phyloP scores from a whole-genome alignment of 179 eudicot genomes.

The Spergularia azorica region DNA sequence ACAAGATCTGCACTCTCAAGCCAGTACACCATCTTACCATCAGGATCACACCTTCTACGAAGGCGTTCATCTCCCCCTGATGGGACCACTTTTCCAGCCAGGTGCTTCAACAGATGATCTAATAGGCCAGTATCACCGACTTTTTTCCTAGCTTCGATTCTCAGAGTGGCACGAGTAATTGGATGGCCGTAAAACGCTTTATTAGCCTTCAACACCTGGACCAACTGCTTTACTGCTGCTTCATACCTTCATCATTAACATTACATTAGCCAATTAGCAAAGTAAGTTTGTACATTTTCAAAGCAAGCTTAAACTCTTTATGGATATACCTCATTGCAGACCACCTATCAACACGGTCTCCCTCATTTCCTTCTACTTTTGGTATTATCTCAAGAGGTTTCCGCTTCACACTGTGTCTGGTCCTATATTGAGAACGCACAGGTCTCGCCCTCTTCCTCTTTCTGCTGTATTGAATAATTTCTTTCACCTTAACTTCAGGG shows the following conservation, averaged over 20 bases:
- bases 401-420: constrained; percentile 4
- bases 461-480: constrained; percentile 33
- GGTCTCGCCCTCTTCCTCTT: constrained; percentile 36
- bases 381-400: constrained; percentile 22
- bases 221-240: constrained; percentile 51
- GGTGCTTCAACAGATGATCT: constrained; percentile 89
- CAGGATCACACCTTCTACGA: constrained; percentile 68
- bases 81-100: constrained; percentile 71
- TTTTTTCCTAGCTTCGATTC: constrained; percentile 70
- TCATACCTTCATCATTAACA: constrained; percentile 57
- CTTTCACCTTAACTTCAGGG: constrained; percentile 21
- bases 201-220: constrained; percentile 64
- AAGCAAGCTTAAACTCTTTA: background rate
- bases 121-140: constrained; percentile 94
- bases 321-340: constrained; percentile 56
- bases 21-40: constrained; percentile 91
- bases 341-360: constrained; percentile 55
- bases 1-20: constrained; percentile 76
- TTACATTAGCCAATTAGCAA: constrained; percentile 8
- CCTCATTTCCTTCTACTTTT: constrained; percentile 28
- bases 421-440: constrained; percentile 18
- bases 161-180: constrained; percentile 56
- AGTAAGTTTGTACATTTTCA: background rate
- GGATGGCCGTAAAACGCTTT: constrained; percentile 56
- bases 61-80: constrained; percentile 66